phyloP scores from a whole-genome alignment of 2,329 filamentous ascomycete species.

The Arthrobotrys sinensis region DNA sequence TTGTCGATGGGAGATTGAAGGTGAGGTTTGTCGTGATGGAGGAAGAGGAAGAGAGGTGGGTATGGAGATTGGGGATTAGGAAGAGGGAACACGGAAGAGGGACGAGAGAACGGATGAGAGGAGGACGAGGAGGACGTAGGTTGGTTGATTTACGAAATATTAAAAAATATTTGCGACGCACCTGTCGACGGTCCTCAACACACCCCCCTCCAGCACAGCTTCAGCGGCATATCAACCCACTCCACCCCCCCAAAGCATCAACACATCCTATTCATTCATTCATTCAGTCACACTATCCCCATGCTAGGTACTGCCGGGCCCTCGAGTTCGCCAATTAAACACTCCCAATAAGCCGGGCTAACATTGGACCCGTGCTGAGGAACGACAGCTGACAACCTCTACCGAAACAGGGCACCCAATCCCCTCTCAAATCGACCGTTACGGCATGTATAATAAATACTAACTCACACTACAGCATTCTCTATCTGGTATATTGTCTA shows the following conservation, averaged over 20 bases:
- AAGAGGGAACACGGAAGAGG: background rate
- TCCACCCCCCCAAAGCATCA: background rate
- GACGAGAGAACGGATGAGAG: background rate
- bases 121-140: background rate
- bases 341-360: background rate
- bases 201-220: background rate
- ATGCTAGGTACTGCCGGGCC: background rate
- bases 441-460: background rate
- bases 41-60: background rate
- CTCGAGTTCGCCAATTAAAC: conserved; percentile 9
- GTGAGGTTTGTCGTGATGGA: background rate
- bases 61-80: background rate
- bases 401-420: conserved; percentile 35
- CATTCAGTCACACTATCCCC: too few species aligned
- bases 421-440: background rate
- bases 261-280: conserved; percentile 16
- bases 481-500: background rate
- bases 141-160: conserved; percentile 8
- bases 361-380: too few species aligned
- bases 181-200: conserved; percentile 18
- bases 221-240: background rate
- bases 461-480: too few species aligned
- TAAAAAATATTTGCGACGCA: conserved; percentile 11
- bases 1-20: background rate
- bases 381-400: conserved; percentile 5